Percentiles rank a stretch among this genome's conserved stretches.
These are phyloP conservation scores for Pisolithus thermaeus DNA, from an alignment of 1,284 basidiomycete species.

Conservation along the genomic window DNA sequence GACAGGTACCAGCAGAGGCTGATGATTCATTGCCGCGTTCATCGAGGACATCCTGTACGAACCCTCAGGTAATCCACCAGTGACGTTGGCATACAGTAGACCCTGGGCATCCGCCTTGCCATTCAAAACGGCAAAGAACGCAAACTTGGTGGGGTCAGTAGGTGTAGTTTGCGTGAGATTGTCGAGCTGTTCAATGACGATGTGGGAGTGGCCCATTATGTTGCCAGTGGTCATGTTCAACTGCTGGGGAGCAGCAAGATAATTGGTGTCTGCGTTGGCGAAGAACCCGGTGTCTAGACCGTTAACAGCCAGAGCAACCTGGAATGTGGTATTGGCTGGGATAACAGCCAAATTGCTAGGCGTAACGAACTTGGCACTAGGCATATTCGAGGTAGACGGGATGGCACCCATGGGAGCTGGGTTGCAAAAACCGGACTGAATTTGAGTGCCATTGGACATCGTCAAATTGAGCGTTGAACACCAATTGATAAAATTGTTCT, in stretches of 20 bases:
- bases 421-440: conserved; percentile 52
- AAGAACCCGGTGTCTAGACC: conserved; percentile 50
- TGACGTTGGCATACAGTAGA: conserved; percentile 48
- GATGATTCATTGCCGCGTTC: conserved; percentile 53
- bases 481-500: conserved; percentile 55
- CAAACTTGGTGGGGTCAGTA: conserved; percentile 53
- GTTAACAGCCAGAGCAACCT: conserved; percentile 39
- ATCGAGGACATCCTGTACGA: conserved; percentile 51
- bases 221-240: conserved; percentile 46
- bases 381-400: conserved; percentile 40
- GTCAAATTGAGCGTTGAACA: conserved; percentile 27
- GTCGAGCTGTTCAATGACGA: conserved; percentile 55
- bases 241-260: conserved; percentile 53
- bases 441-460: conserved; percentile 40
- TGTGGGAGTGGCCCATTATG: conserved; percentile 58
- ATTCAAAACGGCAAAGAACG: conserved; percentile 69
- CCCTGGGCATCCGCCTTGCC: conserved; percentile 41
- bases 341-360: conserved; percentile 42
- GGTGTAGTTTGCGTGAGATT: conserved; percentile 48
- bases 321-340: conserved; percentile 40
- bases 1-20: conserved; percentile 47
- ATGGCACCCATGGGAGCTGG: conserved; percentile 45
- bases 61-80: conserved; percentile 55
- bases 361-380: conserved; percentile 43
- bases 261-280: conserved; percentile 48